phyloP scores from a whole-genome alignment of 805 yeast genomes.

The Saccharomycopsis babjevae region DNA sequence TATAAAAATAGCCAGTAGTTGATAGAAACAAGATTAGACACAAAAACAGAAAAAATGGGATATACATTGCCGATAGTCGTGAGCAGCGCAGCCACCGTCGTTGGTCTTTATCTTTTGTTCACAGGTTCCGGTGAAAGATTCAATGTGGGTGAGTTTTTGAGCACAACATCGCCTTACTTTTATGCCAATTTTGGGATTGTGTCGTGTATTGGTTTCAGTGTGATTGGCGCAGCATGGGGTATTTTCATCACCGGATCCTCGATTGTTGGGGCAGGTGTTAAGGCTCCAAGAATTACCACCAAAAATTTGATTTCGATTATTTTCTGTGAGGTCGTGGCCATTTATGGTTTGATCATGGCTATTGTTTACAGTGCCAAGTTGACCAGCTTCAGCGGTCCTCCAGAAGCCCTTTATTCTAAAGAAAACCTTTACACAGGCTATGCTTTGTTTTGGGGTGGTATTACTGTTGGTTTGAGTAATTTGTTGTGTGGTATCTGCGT shows the following conservation, averaged over 20 bases:
- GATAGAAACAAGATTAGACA: no score
- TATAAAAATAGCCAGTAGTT: no score
- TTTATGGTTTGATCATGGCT: slow-evolving; percentile 94
- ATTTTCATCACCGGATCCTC: slow-evolving; percentile 92
- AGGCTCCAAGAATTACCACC: slow-evolving; percentile 94
- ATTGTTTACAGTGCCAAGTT: slow-evolving; percentile 92
- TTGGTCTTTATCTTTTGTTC: slow-evolving; percentile 47
- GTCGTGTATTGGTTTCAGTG: slow-evolving; percentile 85
- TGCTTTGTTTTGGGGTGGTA: slow-evolving; percentile 95
- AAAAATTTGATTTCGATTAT: slow-evolving; percentile 93
- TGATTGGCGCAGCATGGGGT: slow-evolving; percentile 99
- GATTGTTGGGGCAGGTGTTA: slow-evolving; percentile 95
- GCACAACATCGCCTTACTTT: slow-evolving; percentile 84
- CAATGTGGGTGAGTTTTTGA: slow-evolving; percentile 82
- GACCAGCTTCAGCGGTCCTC: slow-evolving; percentile 37
- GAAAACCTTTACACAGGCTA: slow-evolving; percentile 91
- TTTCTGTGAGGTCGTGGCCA: slow-evolving; percentile 98
- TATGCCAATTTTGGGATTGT: slow-evolving; percentile 93
- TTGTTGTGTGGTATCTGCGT: slow-evolving; percentile 95
- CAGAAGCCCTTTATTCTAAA: slow-evolving; percentile 56
- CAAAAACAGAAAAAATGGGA: not conserved
- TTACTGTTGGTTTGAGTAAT: slow-evolving; percentile 89
- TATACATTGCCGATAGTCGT: not conserved
- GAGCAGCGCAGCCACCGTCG: not conserved
- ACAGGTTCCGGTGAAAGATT: slow-evolving; percentile 88